Evolutionary conservation across 2,329 filamentous ascomycete species (phyloP).

Genomic region (Alternaria sp.): DNA sequence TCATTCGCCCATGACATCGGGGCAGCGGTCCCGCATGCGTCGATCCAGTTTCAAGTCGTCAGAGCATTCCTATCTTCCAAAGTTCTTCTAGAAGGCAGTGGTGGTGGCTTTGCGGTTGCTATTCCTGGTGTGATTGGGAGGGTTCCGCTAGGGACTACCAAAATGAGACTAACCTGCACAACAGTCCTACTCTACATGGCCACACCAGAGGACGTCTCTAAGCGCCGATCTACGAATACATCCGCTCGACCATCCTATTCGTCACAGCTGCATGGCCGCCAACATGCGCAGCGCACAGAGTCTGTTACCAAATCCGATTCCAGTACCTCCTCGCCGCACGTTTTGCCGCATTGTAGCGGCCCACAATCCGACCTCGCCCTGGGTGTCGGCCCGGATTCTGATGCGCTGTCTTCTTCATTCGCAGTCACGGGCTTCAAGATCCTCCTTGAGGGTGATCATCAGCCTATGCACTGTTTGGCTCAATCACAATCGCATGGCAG

Average conservation of each 20-base stretch:
- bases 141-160: constrained; percentile 17
- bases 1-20: neutral
- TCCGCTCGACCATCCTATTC: constrained; percentile 27
- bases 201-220: constrained; percentile 40
- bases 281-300: constrained; percentile 24
- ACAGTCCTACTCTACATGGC: constrained; percentile 52
- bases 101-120: constrained; percentile 6
- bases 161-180: constrained; percentile 27
- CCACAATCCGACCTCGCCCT: constrained; percentile 23
- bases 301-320: constrained; percentile 32
- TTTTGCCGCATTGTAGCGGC: constrained; percentile 24
- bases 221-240: constrained; percentile 24
- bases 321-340: constrained; percentile 13
- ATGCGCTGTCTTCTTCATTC: constrained; percentile 24
- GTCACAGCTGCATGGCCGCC: constrained; percentile 29
- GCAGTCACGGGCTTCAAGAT: constrained; percentile 48
- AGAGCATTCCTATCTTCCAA: neutral
- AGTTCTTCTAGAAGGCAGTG: constrained; percentile 1
- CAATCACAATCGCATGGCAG: constrained; percentile 38
- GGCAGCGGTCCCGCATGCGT: neutral
- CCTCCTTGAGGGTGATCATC: constrained; percentile 47
- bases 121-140: constrained; percentile 6
- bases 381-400: constrained; percentile 10
- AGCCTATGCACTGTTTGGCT: constrained; percentile 50
- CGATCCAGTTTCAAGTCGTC: neutral